Conservation (phyloP, 352 stramenopile species). For the Globisporangium splendens region DNA sequence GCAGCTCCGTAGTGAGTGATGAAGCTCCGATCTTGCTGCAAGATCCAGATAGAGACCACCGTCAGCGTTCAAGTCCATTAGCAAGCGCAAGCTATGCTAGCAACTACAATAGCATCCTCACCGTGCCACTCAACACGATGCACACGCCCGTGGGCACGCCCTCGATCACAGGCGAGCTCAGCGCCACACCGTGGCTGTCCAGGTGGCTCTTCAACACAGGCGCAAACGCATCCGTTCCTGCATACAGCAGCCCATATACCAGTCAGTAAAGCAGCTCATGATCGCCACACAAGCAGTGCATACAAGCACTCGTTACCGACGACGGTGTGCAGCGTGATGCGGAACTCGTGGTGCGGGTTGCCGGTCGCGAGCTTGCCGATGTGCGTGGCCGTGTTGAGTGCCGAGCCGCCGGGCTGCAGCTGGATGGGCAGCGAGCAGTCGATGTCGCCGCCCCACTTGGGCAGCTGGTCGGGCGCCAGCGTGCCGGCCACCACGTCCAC, state of each 20-base stretch:
- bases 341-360: constrained; percentile 21
- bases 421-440: constrained; percentile 66
- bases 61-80: constrained; percentile 4
- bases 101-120: constrained; percentile 12
- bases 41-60: neutral
- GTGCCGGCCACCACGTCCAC: constrained; percentile 80
- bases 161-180: constrained; percentile 41
- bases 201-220: constrained; percentile 50
- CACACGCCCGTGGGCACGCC: constrained; percentile 63
- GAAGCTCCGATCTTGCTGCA: constrained; percentile 73
- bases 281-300: neutral
- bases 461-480: constrained; percentile 54
- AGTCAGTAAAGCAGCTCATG: neutral
- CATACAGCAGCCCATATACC: neutral
- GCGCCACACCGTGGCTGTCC: constrained; percentile 22
- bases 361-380: constrained; percentile 47
- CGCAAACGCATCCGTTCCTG: constrained; percentile 44
- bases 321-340: constrained; percentile 58
- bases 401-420: constrained; percentile 75
- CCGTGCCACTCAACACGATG: constrained; percentile 70
- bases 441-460: constrained; percentile 74
- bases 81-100: too few species aligned
- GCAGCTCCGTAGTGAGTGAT: constrained; percentile 78
- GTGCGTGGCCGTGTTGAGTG: constrained; percentile 82
- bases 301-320: constrained; percentile 27